Evolutionary conservation across 2,329 filamentous ascomycete species (phyloP), one percentile per base, ranked within the genome.

Genomic region (Malbranchea zuffiana): DNA sequence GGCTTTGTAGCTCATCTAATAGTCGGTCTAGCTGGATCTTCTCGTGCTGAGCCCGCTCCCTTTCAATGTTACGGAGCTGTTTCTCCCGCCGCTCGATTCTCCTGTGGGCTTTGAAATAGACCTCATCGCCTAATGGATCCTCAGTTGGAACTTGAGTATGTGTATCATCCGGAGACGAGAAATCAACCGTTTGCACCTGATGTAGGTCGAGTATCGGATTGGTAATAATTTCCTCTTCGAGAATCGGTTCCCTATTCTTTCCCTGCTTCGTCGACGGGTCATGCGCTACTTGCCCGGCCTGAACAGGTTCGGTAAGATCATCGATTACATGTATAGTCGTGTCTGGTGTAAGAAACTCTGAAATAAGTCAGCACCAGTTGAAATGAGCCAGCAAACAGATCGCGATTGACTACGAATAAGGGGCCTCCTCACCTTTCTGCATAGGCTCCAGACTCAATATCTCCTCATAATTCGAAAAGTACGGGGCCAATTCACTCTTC

Each of bases 401-500:
- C 5, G 16, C 20, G 27, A 10, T 2, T 15, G 30, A 41, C 25
- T 23, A 33, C 27, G 21, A 11, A 7, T 15, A 30, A 23, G 31
- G 28, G 11, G 16, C 3, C 11, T 21, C 42, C 51, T 42, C 71
- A 87, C 86, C 80, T 49, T 80, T 69, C 60, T 87, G 80, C 50
- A 80, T 80, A 25, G 78, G 75, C 45, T 84, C 79, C 54, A 92
- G 83, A 44, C 83, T 86, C 62, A 96, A 85, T 47, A 95, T 75
- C 56, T 93, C 84, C 60, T 95, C 87, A 60, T 94, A 96, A 53
- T 92, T 87, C 35, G 82, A 78, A 54, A 96, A 95, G 62, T 94
- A 96, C 32, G 77, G 74, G 24, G 86, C 80, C 43, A 96, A 70
- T 54, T 95, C 87, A 61, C 86, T 95, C 69, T 92, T 94, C 62